Conservation (phyloP, 768 basidiomycete species). For the Auricularia cornea region DNA sequence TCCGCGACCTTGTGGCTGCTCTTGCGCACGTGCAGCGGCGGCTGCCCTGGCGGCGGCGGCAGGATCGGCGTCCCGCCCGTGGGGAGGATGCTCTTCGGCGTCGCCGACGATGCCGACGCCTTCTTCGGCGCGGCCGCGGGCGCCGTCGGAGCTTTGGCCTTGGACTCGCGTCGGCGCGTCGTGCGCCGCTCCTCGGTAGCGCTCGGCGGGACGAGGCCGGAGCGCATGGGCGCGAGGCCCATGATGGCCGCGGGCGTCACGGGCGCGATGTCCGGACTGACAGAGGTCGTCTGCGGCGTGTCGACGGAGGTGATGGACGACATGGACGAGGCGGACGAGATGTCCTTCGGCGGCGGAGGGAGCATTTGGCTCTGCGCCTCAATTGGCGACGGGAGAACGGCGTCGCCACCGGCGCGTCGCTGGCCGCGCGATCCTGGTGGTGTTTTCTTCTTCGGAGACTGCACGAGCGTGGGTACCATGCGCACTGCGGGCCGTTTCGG, state of each 20-base stretch:
- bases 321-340: neutral
- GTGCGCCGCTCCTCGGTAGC: slow-evolving; percentile 9
- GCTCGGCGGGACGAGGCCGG: slow-evolving; percentile 29
- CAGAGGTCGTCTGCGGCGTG: slow-evolving; percentile 10
- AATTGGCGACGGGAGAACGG: neutral
- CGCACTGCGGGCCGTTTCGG: neutral
- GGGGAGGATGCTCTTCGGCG: slow-evolving; percentile 8
- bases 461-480: neutral
- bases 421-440: slow-evolving; percentile 16
- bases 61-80: slow-evolving; percentile 26
- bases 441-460: neutral
- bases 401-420: neutral
- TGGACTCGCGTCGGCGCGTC: neutral
- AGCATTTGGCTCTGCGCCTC: neutral
- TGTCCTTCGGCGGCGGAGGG: slow-evolving; percentile 3
- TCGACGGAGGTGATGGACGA: neutral
- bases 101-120: neutral
- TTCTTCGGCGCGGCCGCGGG: neutral
- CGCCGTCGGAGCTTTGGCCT: neutral
- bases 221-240: slow-evolving; percentile 66
- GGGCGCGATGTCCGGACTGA: slow-evolving; percentile 46
- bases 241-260: slow-evolving; percentile 90
- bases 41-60: slow-evolving; percentile 19
- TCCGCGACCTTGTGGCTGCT: slow-evolving; percentile 94
- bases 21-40: slow-evolving; percentile 46